A percentile compares a stretch with the other conserved stretches of the same genome.
Conservation (phyloP, 2,329 filamentous ascomycete species). For the Boeremia exigua region DNA sequence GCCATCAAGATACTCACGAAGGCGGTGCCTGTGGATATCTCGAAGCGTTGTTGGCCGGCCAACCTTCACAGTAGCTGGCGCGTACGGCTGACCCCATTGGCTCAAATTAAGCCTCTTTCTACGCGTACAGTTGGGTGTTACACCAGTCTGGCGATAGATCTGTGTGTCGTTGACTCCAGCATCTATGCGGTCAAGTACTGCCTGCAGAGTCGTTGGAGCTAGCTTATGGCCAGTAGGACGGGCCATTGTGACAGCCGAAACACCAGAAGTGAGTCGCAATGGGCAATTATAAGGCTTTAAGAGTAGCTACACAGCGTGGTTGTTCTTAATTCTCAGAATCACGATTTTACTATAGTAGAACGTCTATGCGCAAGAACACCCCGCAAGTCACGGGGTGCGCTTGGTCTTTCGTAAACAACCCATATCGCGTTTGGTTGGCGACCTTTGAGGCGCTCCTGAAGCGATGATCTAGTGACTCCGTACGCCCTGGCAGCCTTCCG, state of each 20-base stretch:
- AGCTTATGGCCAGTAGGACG: neutral
- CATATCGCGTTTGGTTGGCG: too few species aligned
- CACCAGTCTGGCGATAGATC: neutral
- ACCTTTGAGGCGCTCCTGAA: too few species aligned
- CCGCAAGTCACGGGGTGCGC: neutral
- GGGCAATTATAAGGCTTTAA: neutral
- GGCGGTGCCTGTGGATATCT: neutral
- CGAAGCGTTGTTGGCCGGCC: neutral
- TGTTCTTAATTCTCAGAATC: too few species aligned
- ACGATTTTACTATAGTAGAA: neutral
- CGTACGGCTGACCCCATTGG: neutral
- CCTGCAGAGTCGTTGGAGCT: neutral
- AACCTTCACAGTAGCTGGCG: neutral
- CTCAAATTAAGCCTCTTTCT: neutral
- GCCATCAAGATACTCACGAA: neutral
- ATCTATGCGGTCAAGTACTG: conserved; percentile 1
- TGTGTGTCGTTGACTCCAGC: neutral
- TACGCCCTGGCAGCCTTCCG: conserved; percentile 7
- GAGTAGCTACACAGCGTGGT: too few species aligned
- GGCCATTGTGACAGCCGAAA: conserved; percentile 1
- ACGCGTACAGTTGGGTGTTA: neutral
- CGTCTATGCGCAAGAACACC: neutral
- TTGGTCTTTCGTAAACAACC: neutral
- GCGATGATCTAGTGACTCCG: too few species aligned
- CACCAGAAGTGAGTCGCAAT: conserved; percentile 3